Percentiles rank a stretch among this genome's conserved stretches.
Evolutionary conservation across 179 eudicot species (phyloP).

Genomic region (Camellia oleifera): DNA sequence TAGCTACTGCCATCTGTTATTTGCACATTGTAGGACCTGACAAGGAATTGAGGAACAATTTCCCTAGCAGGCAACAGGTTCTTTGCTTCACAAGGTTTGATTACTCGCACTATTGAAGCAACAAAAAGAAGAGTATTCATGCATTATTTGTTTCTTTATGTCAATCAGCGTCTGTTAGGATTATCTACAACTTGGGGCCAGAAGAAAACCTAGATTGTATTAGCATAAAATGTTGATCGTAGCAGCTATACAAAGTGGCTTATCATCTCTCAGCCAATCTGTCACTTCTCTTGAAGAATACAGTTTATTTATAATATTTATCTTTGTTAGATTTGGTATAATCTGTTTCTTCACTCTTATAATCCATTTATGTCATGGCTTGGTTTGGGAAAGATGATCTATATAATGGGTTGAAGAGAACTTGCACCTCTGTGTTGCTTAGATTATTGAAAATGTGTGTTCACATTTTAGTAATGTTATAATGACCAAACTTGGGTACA

Average conservation of each 20-base stretch:
- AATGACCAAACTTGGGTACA: no score
- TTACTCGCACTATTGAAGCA: not conserved
- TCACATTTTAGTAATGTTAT: not conserved
- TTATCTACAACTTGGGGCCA: constrained; percentile 2
- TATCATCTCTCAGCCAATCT: not conserved
- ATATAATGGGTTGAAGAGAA: not conserved
- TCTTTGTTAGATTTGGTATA: not conserved
- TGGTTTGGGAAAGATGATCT: not conserved
- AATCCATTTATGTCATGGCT: not conserved
- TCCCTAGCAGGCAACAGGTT: not conserved
- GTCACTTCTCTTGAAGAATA: not conserved
- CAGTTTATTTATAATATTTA: not conserved
- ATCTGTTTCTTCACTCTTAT: not conserved
- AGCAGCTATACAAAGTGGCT: not conserved
- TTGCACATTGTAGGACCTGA: not conserved
- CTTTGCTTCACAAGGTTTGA: not conserved
- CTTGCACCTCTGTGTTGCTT: not conserved
- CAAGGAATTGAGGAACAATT: not conserved
- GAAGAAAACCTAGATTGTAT: not conserved
- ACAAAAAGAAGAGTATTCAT: not conserved
- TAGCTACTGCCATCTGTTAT: not conserved
- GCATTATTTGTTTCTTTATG: not conserved
- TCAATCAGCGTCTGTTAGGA: not conserved
- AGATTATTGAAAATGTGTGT: not conserved
- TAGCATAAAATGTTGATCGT: not conserved